A percentile compares a stretch with the other conserved stretches of the same genome.
These are phyloP conservation scores for Obba rivulosa DNA, from an alignment of 768 basidiomycete species.

Conservation along the genomic window DNA sequence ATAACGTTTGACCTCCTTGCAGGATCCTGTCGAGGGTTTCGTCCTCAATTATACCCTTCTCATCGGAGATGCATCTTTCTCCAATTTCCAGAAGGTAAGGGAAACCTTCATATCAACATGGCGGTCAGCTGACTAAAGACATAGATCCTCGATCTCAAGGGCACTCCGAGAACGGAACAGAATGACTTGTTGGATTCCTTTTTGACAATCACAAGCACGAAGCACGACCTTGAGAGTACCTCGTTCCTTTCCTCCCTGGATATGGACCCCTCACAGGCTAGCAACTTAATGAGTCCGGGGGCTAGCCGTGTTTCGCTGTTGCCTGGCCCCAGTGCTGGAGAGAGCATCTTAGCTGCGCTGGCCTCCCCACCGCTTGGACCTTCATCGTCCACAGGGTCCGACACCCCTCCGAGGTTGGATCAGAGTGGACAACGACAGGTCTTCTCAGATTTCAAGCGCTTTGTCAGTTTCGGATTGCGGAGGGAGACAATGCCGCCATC, in stretches of 20 bases:
- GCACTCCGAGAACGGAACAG: conserved; percentile 80
- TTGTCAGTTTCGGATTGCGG: conserved; percentile 85
- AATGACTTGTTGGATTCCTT: conserved; percentile 89
- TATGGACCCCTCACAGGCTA: conserved; percentile 77
- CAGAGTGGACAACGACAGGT: conserved; percentile 60
- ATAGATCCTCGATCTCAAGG: conserved; percentile 92
- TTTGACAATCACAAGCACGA: conserved; percentile 88
- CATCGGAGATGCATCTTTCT: conserved; percentile 91
- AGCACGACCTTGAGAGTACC: conserved; percentile 78
- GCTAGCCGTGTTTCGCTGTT: conserved; percentile 55
- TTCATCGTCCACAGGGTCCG: conserved; percentile 53
- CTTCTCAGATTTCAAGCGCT: conserved; percentile 82
- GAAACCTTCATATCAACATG: background rate
- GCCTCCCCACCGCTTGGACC: conserved; percentile 57
- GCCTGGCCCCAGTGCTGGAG: conserved; percentile 32
- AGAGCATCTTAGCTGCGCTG: conserved; percentile 56
- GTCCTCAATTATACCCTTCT: conserved; percentile 93
- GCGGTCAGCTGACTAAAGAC: background rate
- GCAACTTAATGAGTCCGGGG: conserved; percentile 60
- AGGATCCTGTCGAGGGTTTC: conserved; percentile 93
- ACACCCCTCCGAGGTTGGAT: conserved; percentile 38
- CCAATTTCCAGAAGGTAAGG: conserved; percentile 96
- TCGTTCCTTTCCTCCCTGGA: conserved; percentile 93
- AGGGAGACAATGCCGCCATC: conserved; percentile 43
- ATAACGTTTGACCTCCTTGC: background rate